A percentile compares a stretch with the other conserved stretches of the same genome.
Evolutionary conservation across 2,329 filamentous ascomycete species (phyloP).

Genomic region (Aspergillus hiratsukae): DNA sequence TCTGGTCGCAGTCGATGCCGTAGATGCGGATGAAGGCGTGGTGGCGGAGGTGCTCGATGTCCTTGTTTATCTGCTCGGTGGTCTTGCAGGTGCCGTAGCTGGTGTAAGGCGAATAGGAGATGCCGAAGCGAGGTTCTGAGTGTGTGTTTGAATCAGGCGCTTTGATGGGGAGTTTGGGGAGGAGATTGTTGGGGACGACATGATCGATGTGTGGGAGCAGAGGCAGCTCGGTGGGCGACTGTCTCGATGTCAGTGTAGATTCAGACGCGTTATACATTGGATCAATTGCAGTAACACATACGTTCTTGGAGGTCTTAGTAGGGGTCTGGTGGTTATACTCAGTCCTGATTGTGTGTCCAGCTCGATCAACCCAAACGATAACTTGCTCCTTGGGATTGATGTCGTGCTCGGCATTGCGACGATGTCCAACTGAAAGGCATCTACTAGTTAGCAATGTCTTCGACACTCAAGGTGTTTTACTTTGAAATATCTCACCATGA

Average conservation of each 20-base stretch:
- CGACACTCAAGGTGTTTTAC: constrained; percentile 10
- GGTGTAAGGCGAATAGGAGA: constrained; percentile 58
- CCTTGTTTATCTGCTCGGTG: constrained; percentile 56
- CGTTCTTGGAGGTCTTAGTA: constrained; percentile 6
- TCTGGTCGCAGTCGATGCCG: constrained; percentile 73
- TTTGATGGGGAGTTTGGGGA: neutral
- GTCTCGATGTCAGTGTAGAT: neutral
- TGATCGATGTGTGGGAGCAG: neutral
- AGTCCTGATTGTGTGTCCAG: constrained; percentile 48
- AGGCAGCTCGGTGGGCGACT: constrained; percentile 1
- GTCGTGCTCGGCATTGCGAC: constrained; percentile 28
- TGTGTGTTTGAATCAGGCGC: neutral
- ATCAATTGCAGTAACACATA: constrained; percentile 6
- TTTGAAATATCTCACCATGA: constrained; percentile 17
- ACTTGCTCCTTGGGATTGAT: constrained; percentile 39
- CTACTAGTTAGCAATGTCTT: constrained; percentile 5
- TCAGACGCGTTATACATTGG: neutral
- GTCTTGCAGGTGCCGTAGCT: constrained; percentile 62
- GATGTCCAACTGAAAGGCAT: neutral
- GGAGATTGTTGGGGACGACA: neutral
- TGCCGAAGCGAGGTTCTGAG: constrained; percentile 36
- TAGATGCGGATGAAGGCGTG: constrained; percentile 71
- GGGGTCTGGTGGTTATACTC: constrained; percentile 26
- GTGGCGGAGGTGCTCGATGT: constrained; percentile 56
- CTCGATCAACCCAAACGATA: constrained; percentile 57